Base-by-base conservation (phyloP, 2,329 filamentous ascomycete species). In the Graphilbum sp. region DNA sequence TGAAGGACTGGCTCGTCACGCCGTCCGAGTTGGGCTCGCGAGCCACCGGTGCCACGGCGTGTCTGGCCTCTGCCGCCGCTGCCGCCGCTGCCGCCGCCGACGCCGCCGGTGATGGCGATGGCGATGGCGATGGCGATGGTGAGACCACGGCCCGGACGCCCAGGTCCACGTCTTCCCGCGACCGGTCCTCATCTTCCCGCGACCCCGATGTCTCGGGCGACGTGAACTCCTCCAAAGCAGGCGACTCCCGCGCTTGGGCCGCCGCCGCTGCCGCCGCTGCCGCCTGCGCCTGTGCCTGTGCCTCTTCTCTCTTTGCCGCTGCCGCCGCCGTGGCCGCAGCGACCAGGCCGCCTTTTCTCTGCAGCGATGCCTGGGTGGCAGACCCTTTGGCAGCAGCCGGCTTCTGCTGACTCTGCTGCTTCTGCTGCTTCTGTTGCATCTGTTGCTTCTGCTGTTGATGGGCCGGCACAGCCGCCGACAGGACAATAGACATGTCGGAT, bases 1-100 rank as follows among this genome's bases (percentile, higher is more conserved):
- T 38, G 18, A 47, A 46, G 3, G 46, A 47, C 39, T 47, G 46
- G 42, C 38, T 43, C 6, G 44, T 46, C 24, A 29, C 38, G 1
- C 27, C 41, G 27, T 42, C 40, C 20, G 33, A 32, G 36, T 5
- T 30, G 19, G 42, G 35, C 18, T 34, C 18, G 17, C 17, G 17
- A 9, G 36, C 29, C 24, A 17, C 32, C 4, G 39, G 34, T 25
- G 41, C 10, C 7, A 31, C 25, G 3, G n/a, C 11, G 27, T 29
- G 15, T 29, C 5, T 29, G 7, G 27, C 27, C 5, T 12, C 27
- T 5, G 27, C 6, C 11, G 27, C 5, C 13, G 20, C 35, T 9
- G 39, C 8, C 7, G 9, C 19, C 5, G 33, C 20, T 10, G 30
- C 30, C 8, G 30, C n/a, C 30, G 16, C 30, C 16, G 30, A 4